Percentiles rank a stretch among this genome's conserved stretches.
Conservation (phyloP, 176 grass and related monocot genomes). For the Oryza rufipogon region DNA sequence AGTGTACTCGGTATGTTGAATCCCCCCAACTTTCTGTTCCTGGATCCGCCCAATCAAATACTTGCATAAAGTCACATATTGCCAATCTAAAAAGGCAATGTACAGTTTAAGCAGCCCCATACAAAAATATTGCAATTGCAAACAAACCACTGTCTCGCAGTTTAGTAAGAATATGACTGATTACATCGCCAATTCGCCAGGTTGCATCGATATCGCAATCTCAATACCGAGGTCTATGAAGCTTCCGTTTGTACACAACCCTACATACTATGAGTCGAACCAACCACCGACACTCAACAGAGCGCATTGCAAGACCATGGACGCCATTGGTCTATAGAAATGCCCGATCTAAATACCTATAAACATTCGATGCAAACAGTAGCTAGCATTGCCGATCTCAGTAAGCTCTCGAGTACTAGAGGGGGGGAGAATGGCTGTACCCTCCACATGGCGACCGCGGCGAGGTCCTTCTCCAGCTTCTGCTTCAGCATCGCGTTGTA, state of each 20-base stretch:
- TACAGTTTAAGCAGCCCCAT: conserved; percentile 1
- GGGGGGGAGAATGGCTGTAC: conserved; percentile 33
- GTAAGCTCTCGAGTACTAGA: neutral
- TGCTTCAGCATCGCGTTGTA: conserved; percentile 87
- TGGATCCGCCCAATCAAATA: neutral
- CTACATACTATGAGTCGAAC: neutral
- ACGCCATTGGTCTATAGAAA: neutral
- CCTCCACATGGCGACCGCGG: conserved; percentile 88
- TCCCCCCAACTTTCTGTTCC: too few relatives aligned
- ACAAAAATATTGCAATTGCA: neutral
- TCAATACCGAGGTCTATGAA: neutral
- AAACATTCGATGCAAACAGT: neutral
- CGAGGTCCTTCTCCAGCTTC: conserved; percentile 86
- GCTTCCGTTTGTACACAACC: neutral
- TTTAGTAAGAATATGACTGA: neutral
- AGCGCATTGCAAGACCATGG: neutral
- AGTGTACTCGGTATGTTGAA: too few relatives aligned
- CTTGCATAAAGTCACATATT: neutral
- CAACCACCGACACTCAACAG: neutral
- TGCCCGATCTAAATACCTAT: neutral
- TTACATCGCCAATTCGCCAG: too few relatives aligned
- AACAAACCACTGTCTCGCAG: neutral
- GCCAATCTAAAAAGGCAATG: neutral
- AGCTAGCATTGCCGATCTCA: neutral
- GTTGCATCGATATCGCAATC: neutral